These are phyloP conservation scores for Pelargonium citronellum DNA, from an alignment of 441 rosid genomes.

Conservation along the genomic window DNA sequence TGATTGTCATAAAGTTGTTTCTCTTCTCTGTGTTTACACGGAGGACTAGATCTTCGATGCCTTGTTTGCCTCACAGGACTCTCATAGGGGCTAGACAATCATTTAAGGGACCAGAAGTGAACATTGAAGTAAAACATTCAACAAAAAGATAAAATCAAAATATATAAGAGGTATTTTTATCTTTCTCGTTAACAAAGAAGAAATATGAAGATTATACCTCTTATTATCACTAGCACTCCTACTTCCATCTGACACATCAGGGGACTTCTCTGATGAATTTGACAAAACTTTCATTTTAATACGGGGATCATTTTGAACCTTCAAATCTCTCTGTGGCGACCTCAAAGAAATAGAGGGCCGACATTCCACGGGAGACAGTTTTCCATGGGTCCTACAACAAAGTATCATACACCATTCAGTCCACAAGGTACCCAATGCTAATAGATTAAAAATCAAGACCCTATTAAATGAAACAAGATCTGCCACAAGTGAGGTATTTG, in stretches of 20 bases:
- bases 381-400: conserved; percentile 19
- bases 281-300: conserved; percentile 24
- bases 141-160: neutral
- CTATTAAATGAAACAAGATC: neutral
- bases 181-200: neutral
- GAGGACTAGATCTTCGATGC: conserved; percentile 29
- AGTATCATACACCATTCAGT: neutral
- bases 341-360: conserved; percentile 22
- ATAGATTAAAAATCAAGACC: conserved; percentile 1
- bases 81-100: neutral
- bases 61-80: conserved; percentile 24
- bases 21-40: conserved; percentile 29
- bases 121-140: conserved; percentile 27
- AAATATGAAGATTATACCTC: conserved; percentile 30
- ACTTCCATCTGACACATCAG: conserved; percentile 15
- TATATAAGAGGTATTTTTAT: neutral
- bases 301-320: conserved; percentile 22
- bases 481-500: neutral
- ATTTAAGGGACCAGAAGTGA: conserved; percentile 7
- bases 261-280: conserved; percentile 29
- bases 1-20: conserved; percentile 28
- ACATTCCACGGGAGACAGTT: conserved; percentile 21
- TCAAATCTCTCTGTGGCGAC: conserved; percentile 21
- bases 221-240: conserved; percentile 26
- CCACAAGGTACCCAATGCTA: neutral